These are phyloP conservation scores for Tylopilus sp. DNA, from an alignment of 768 basidiomycete genomes.

Conservation along the genomic window DNA sequence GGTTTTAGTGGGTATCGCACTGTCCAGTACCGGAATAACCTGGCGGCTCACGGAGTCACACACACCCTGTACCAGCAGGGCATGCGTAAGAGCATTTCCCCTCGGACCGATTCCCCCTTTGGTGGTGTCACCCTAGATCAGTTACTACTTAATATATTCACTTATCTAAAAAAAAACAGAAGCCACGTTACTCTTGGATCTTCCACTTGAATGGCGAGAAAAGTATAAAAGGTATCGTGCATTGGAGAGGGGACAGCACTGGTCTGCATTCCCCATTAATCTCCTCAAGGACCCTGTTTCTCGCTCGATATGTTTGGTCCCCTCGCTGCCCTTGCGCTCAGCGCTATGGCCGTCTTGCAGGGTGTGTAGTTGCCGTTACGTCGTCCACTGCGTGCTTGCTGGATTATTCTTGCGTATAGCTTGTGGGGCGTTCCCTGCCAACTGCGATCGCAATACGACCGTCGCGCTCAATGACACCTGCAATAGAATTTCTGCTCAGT, in stretches of 20 bases:
- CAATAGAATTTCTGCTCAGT: conserved; percentile 56
- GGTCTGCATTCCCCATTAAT: neutral
- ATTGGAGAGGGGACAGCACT: neutral
- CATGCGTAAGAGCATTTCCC: too few species aligned
- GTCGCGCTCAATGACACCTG: conserved; percentile 59
- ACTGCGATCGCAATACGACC: conserved; percentile 61
- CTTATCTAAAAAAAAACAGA: too few species aligned
- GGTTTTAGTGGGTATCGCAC: too few species aligned
- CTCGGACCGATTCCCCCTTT: too few species aligned
- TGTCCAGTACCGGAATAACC: too few species aligned
- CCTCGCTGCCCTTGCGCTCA: conserved; percentile 15
- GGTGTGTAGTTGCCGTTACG: conserved; percentile 13
- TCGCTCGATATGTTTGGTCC: conserved; percentile 18
- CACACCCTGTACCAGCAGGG: too few species aligned
- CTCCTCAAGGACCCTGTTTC: neutral
- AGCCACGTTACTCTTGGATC: too few species aligned
- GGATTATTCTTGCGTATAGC: conserved; percentile 35
- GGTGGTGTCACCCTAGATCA: too few species aligned
- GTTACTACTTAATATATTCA: too few species aligned
- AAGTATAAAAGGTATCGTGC: conserved; percentile 19
- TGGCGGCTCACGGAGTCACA: too few species aligned
- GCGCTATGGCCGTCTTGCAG: conserved; percentile 10
- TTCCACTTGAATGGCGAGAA: conserved; percentile 40
- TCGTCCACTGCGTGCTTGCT: neutral
- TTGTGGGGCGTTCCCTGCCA: conserved; percentile 37